These are phyloP conservation scores for Spirogloea muscicola DNA, from an alignment of 139 green algal genomes.

Conservation along the genomic window DNA sequence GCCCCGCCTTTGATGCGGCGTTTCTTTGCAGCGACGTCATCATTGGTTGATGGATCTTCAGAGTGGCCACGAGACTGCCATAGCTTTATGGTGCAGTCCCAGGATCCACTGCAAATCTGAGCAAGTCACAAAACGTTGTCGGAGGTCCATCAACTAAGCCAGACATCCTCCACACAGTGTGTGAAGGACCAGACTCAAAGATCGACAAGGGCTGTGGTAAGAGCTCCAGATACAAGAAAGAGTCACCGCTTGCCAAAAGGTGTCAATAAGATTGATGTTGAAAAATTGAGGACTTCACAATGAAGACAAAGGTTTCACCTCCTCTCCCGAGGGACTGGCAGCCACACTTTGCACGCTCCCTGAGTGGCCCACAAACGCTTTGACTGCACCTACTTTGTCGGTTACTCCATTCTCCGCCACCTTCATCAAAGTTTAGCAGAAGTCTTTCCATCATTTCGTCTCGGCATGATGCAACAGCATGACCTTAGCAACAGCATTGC, in stretches of 20 bases:
- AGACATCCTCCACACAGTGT: no score
- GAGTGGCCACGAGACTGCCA: conserved; percentile 1
- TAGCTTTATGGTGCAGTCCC: conserved; percentile 37
- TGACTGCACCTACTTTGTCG: neutral
- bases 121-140: no score
- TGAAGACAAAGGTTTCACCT: neutral
- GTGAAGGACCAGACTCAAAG: neutral
- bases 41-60: neutral
- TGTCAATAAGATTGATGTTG: no score
- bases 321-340: conserved; percentile 2
- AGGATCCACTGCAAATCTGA: conserved; percentile 27
- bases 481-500: no score
- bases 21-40: conserved; percentile 1
- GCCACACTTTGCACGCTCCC: conserved; percentile 13
- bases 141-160: no score
- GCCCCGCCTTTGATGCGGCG: conserved; percentile 2
- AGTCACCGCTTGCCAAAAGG: no score
- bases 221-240: neutral
- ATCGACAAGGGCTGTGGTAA: neutral
- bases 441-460: no score
- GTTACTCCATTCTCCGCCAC: neutral
- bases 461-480: no score
- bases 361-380: neutral
- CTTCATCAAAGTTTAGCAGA: no score
- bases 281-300: neutral